Evolutionary conservation across 306 rosid genomes (phyloP), one percentile per base, ranked within the genome.

Genomic region (Arachis hypogaea): DNA sequence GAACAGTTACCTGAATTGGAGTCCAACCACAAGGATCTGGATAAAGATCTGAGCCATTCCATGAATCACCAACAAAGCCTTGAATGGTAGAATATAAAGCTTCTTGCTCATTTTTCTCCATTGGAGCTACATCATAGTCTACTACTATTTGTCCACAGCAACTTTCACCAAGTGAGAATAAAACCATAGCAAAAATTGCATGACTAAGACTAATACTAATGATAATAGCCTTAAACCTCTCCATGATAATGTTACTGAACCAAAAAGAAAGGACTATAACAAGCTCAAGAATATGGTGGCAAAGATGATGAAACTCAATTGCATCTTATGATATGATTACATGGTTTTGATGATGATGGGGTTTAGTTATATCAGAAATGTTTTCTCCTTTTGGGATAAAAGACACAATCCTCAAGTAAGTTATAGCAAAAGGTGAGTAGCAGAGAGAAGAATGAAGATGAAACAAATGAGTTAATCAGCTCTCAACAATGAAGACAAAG

Each of bases 21-120:
- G 96, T 87, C 96, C 96, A 92, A 1, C 99, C 99, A 85, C 98
- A 95, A 69, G 99, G 99, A 82, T 95, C 99, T 50, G 99, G 98
- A 86, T 85, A 95, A 80, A 95, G 96, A 86, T 86, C 87, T 38
- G 99, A 88, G 79, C 99, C 99, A 86, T 95, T 92, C 99, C 98
- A 95, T 72, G 86, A 84, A 75, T 84, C 71, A 12, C 99, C 99
- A 73, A 92, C 93, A 88, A 95, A 95, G 63, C 99, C 99, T 76
- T 95, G 99, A 16, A 95, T 83, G 7, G 93, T 78, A 11, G 88
- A 85, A 86, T 77, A 92, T 11, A 95, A 82, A 73, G 96, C 93
- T 63, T 82, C 85, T 44, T 72, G 80, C 73, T 95, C 98, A 71
- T 81, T 67, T 77, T 85, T 80, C 87, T 83, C 92, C 99, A 95